Percentiles rank a stretch among this genome's conserved stretches.
phyloP scores from a whole-genome alignment of 768 basidiomycete genomes.

The Cystofilobasidium ferigula region DNA sequence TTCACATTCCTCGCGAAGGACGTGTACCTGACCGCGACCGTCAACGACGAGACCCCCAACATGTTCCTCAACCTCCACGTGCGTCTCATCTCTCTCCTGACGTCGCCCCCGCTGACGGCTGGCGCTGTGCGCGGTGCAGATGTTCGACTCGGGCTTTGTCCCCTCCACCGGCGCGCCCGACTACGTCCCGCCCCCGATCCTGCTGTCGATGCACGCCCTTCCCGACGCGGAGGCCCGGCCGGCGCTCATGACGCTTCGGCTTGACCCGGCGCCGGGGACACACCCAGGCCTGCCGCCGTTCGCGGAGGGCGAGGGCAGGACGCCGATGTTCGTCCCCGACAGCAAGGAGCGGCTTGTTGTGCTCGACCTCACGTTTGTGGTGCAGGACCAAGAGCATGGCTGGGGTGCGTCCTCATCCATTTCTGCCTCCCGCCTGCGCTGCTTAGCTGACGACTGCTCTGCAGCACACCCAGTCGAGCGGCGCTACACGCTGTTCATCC shows the following conservation, averaged over 20 bases:
- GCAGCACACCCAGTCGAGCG: slow-evolving; percentile 3
- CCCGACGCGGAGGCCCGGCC: slow-evolving; percentile 1
- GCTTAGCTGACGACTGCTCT: neutral
- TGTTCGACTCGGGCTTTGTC: slow-evolving; percentile 13
- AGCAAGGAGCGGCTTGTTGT: slow-evolving; percentile 16
- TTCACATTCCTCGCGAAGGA: slow-evolving; percentile 24
- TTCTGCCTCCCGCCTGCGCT: neutral
- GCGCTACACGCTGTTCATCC: slow-evolving; percentile 18
- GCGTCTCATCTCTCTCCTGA: neutral
- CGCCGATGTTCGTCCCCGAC: slow-evolving; percentile 19
- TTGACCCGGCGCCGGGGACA: slow-evolving; percentile 21
- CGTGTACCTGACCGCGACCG: slow-evolving; percentile 18
- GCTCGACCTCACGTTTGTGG: slow-evolving; percentile 7
- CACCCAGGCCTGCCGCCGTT: slow-evolving; percentile 19
- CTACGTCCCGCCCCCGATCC: slow-evolving; percentile 10
- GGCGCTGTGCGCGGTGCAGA: neutral
- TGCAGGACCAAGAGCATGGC: neutral
- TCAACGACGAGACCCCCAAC: neutral
- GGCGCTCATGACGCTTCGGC: slow-evolving; percentile 13
- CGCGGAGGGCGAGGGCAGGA: slow-evolving; percentile 17
- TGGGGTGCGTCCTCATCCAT: neutral
- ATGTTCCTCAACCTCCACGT: slow-evolving; percentile 16
- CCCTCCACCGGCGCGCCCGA: neutral
- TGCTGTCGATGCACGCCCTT: slow-evolving; percentile 11
- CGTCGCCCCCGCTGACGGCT: neutral